Conservation (phyloP, 805 yeast species). For the Sugiyamaella smithiae region DNA sequence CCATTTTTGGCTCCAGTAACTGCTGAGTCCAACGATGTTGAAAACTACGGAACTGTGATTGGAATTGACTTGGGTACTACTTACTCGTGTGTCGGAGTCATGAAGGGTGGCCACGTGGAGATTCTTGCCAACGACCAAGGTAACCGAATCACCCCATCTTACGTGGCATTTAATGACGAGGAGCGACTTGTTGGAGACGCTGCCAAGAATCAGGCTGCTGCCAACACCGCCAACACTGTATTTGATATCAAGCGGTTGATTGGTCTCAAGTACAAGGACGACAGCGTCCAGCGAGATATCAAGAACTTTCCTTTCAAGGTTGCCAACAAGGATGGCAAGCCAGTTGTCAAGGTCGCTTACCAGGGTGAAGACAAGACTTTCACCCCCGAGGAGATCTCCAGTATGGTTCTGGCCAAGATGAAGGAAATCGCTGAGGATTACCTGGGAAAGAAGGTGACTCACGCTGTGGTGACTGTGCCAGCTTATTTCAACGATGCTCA, state of each 20-base stretch:
- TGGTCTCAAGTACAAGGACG: slow-evolving; percentile 76
- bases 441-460: slow-evolving; percentile 78
- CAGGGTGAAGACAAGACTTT: slow-evolving; percentile 73
- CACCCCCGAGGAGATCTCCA: slow-evolving; percentile 90
- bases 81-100: slow-evolving; percentile 92
- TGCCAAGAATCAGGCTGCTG: slow-evolving; percentile 92
- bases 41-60: slow-evolving; percentile 53
- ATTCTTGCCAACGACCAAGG: slow-evolving; percentile 96
- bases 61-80: slow-evolving; percentile 98
- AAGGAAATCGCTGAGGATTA: slow-evolving; percentile 89
- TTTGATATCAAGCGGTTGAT: slow-evolving; percentile 91
- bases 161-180: slow-evolving; percentile 87
- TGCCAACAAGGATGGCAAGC: slow-evolving; percentile 71
- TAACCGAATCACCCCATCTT: slow-evolving; percentile 94
- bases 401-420: slow-evolving; percentile 91
- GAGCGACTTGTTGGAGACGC: slow-evolving; percentile 96
- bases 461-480: slow-evolving; percentile 91
- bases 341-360: slow-evolving; percentile 71
- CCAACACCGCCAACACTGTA: slow-evolving; percentile 80
- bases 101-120: slow-evolving; percentile 83
- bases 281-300: slow-evolving; percentile 74
- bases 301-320: slow-evolving; percentile 80
- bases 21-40: slow-evolving; percentile 36
- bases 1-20: slow-evolving; percentile 33
- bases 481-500: slow-evolving; percentile 93